A percentile compares a stretch with the other conserved stretches of the same genome.
Evolutionary conservation across 768 basidiomycete genomes (phyloP).

Genomic region (Panaeolus papilionaceus): DNA sequence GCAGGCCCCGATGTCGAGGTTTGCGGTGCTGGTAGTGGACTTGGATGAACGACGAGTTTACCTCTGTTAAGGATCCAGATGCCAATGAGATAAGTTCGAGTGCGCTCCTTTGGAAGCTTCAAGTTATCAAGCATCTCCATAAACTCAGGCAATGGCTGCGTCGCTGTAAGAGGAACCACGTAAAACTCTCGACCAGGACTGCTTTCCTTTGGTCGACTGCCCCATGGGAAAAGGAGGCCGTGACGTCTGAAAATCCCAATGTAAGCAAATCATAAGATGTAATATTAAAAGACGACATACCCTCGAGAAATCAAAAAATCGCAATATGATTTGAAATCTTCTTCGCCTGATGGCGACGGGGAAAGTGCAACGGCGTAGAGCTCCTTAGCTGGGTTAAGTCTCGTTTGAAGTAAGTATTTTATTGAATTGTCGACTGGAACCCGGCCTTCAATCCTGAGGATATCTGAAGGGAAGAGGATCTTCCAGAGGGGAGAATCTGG

Average conservation of each 20-base stretch:
- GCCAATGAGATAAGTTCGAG: conserved; percentile 73
- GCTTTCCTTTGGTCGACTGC: conserved; percentile 71
- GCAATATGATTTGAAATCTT: conserved; percentile 64
- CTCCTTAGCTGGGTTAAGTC: conserved; percentile 80
- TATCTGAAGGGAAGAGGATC: conserved; percentile 73
- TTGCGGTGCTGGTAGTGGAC: conserved; percentile 30
- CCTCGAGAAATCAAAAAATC: conserved; percentile 76
- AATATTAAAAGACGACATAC: conserved; percentile 42
- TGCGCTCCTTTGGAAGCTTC: conserved; percentile 67
- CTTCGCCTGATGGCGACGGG: conserved; percentile 51
- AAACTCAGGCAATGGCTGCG: conserved; percentile 79
- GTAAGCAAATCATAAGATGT: not conserved
- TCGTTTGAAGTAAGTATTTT: conserved; percentile 79
- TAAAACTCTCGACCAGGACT: conserved; percentile 88
- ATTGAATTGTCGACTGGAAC: conserved; percentile 79
- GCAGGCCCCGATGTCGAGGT: conserved; percentile 28
- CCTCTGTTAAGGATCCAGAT: conserved; percentile 89
- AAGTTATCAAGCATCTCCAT: conserved; percentile 84
- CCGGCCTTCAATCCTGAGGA: conserved; percentile 82
- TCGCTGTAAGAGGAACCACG: conserved; percentile 75
- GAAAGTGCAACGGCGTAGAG: conserved; percentile 79
- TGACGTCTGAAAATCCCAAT: conserved; percentile 63
- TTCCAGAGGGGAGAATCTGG: conserved; percentile 71
- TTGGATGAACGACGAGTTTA: conserved; percentile 61
- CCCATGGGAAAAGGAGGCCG: conserved; percentile 89